Percentiles rank a stretch among this genome's conserved stretches.
These are phyloP conservation scores for Aureobasidium sp. DNA, from an alignment of 2,329 filamentous ascomycete genomes.

Conservation along the genomic window DNA sequence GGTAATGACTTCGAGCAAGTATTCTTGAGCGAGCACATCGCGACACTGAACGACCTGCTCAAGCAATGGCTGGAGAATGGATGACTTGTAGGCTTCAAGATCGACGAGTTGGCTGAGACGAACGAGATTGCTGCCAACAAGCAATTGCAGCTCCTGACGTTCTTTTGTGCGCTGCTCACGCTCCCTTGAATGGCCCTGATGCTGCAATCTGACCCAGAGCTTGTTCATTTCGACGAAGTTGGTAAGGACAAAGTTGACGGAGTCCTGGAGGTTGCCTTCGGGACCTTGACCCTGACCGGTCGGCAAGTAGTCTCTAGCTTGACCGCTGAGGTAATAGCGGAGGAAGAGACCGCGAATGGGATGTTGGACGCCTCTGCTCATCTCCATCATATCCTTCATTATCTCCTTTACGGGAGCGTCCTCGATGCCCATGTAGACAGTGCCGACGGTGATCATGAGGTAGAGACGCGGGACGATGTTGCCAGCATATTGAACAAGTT, in stretches of 20 bases:
- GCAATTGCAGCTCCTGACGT: constrained; percentile 85
- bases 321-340: constrained; percentile 91
- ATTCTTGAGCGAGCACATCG: constrained; percentile 94
- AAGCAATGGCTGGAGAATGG: constrained; percentile 78
- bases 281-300: constrained; percentile 78
- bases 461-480: constrained; percentile 96
- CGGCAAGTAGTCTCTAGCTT: constrained; percentile 84
- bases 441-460: constrained; percentile 98
- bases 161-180: constrained; percentile 90
- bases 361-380: constrained; percentile 96
- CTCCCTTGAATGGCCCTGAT: constrained; percentile 94
- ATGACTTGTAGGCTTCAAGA: constrained; percentile 84
- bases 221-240: constrained; percentile 99
- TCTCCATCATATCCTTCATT: constrained; percentile 99
- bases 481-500: constrained; percentile 94
- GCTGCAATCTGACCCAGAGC: constrained; percentile 93
- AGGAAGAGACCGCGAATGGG: constrained; percentile 91
- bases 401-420: constrained; percentile 99
- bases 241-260: constrained; percentile 94
- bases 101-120: constrained; percentile 93
- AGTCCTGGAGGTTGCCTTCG: constrained; percentile 92
- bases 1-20: constrained; percentile 94
- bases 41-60: constrained; percentile 98
- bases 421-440: constrained; percentile 97
- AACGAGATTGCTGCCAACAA: constrained; percentile 95